Base-by-base conservation (phyloP, 805 yeast species). In the Saturnispora kantuleensis region DNA sequence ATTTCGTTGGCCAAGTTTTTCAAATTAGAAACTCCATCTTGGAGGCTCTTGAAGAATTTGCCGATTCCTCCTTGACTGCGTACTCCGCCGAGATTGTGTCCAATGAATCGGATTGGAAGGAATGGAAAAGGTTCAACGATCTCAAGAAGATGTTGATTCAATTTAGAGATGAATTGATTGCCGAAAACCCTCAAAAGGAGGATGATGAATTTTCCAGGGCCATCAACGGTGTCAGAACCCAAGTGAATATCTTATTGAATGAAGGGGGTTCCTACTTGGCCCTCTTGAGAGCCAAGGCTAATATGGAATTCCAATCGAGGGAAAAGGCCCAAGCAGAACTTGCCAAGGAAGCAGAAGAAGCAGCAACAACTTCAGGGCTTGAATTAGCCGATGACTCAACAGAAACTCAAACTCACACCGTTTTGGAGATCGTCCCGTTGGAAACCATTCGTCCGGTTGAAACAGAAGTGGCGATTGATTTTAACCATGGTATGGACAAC, bases 31-130 rank as follows among this genome's bases (percentile, higher is more conserved):
- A 64, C 16, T 58, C 65, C 16, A 71, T 80, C 32, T 69, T 82
- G 43, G 89, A 84, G 50, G 71, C 80, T 0, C 72, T 79, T 56
- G 89, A 83, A 58, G 83, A 83, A 49, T 84, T 83, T 68, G 79
- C 81, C 5, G 88, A 82, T 44, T 73, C 77, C 6, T 70, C 84
- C 28, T 69, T 82, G 44, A 70, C 65, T 51, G 86, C 81, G 52
- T 82, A 80, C 63, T 73, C 83, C 7, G 73, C 74, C 42, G 72
- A 76, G 47, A 69, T 83, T 56, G 71, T 79, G 42, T 64, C 66
- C 16, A 59, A 57, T 13, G 70, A 65, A 29, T 67, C 63, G 31
- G 62, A 66, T 28, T 77, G 77, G 71, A 59, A 60, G 29, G 76
- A 73, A 49, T 80, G 84, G 89, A 79, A 74, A 53, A 66, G 69